These are phyloP conservation scores for Colletotrichum sp. DNA, from an alignment of 2,329 filamentous ascomycete genomes.

Conservation along the genomic window DNA sequence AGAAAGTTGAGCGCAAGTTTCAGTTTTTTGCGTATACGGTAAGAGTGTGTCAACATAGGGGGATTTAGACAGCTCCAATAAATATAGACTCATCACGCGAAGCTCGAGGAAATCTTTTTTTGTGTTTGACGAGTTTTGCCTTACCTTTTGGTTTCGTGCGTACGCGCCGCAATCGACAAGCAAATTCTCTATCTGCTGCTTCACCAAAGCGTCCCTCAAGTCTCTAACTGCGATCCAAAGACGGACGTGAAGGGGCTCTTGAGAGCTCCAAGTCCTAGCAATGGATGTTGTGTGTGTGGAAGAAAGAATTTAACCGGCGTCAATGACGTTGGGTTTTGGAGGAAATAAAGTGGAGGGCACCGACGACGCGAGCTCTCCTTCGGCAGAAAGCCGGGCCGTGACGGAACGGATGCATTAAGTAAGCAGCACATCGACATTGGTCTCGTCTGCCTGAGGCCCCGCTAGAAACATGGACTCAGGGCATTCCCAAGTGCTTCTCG, in stretches of 20 bases:
- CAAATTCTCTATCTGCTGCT: background rate
- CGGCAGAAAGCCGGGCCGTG: constrained; percentile 10
- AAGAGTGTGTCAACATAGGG: constrained; percentile 63
- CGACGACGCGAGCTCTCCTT: background rate
- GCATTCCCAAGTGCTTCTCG: background rate
- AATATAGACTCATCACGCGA: constrained; percentile 48
- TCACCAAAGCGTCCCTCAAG: background rate
- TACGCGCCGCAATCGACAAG: background rate
- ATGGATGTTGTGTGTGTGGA: background rate
- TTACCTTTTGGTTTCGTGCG: constrained; percentile 6
- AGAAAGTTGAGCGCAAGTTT: constrained; percentile 29
- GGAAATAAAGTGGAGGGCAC: background rate
- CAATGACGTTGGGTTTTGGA: constrained; percentile 14
- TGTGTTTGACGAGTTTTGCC: background rate
- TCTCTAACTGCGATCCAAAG: background rate
- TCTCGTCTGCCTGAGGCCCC: background rate
- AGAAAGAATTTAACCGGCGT: background rate
- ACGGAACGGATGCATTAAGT: background rate
- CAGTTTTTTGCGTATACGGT: constrained; percentile 62
- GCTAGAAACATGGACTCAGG: background rate
- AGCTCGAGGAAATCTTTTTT: background rate
- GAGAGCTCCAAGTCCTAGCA: background rate
- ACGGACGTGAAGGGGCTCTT: background rate
- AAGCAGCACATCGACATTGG: background rate
- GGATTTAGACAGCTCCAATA: constrained; percentile 83